Base-by-base conservation (phyloP, 371 early-diverging fungal genomes). In the Apophysomyces elegans region DNA sequence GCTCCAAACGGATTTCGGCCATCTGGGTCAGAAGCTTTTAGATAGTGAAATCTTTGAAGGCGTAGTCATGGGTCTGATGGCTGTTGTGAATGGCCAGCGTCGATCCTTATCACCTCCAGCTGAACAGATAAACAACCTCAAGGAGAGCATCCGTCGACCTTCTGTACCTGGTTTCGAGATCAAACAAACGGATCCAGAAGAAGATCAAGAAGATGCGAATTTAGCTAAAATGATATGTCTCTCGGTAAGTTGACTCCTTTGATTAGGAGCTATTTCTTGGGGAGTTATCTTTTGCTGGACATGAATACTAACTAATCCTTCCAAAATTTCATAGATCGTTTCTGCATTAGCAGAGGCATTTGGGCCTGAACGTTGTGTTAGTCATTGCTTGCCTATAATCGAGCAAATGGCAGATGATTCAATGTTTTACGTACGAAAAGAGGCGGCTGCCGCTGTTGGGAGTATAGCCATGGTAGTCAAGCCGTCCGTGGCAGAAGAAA, bases 391-490 rank as follows among this genome's bases (percentile, higher is more conserved):
- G n/a, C 80, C 85, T n/a, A 78, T 75, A 46, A 71, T 84, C 21
- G 77, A 84, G 63, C 66, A 65, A 38, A 67, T 83, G 61, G 72
- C 73, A n/a, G 60, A 62, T 12, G 77, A 78, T 54, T 65, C 65
- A n/a, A 72, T 79, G 50, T 83, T 84, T 62, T 84, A 81, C 56
- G 83, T 84, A 1, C 77, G 83, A 71, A 84, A 84, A 66, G 85
- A 84, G 62, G 81, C 78, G 11, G 83, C 78, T 2, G 68, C 71
- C n/a, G 79, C 83, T 3, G 45, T 84, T 37, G 83, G 83, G 36
- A 74, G 76, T 18, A 58, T 83, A 18, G 76, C 76, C 26, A 56
- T 65, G 45, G 64, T 74, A 11, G 74, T 80, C 11, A 47, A 59
- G 36, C 75, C 72, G 37, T 46, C 68, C 0, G 68, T 74, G 5